Evolutionary conservation across 768 basidiomycete species (phyloP), one percentile per base, ranked within the genome.

Genomic region (Pseudohyphozyma bogoriensis): DNA sequence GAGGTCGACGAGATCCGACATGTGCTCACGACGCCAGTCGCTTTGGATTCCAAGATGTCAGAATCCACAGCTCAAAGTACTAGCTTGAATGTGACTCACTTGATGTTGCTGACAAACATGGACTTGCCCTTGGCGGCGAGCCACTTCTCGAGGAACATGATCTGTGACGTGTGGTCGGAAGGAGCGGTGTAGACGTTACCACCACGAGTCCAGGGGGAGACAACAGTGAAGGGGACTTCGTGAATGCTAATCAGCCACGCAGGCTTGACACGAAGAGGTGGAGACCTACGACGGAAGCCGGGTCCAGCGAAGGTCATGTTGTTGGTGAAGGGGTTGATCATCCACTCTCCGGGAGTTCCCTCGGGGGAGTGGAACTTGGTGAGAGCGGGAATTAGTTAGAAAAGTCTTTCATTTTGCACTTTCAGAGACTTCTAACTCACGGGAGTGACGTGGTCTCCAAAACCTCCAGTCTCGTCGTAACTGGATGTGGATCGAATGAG

Each of bases 1-100:
- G 54, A 67, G 51, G 35, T 56, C 50, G 8, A 52, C 51, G 18
- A 67, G 56, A 31, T 67, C 59, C 13, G 63, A 57, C 65, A 67
- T 67, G 39, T 67, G 58, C 9, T 56, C 55, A 22, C 65, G 52
- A 10, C 65, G 53, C 65, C 65, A 67, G 42, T 26, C n/a, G 49
- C 40, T 42, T 7, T 15, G n/a, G n/a, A n/a, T n/a, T n/a, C 40
- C 18, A n/a, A 42, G n/a, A 20, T 42, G 10, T 10, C 10, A 37
- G 37, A 10, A 37, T 10, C 11, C 37, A 37, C n/a, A 9, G 40
- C 18, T 20, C n/a, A 5, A 15, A 18, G 18, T 15, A 9, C 10
- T 9, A 20, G n/a, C 18, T n/a, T 42, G 40, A 42, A 7, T 9
- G 16, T 15, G 40, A 15, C 40, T 42, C 18, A 42, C 40, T 42